phyloP scores from a whole-genome alignment of 225 moss, liverwort and hornwort genomes.

The Pseudoscleropodium purum region DNA sequence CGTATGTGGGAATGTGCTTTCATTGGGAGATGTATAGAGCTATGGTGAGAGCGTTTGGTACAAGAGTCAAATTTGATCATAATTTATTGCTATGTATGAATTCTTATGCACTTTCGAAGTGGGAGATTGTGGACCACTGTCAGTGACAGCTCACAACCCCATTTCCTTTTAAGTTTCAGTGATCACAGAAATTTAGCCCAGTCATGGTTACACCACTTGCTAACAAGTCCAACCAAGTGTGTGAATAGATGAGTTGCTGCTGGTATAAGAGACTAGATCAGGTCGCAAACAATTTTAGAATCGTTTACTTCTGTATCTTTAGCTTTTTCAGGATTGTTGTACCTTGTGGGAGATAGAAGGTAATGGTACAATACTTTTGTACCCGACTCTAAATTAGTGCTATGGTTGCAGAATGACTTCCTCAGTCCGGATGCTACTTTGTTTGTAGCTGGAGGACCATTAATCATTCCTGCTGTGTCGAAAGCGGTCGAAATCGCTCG shows the following conservation, averaged over 20 bases:
- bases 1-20: background rate
- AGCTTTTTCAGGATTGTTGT: background rate
- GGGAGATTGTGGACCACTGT: background rate
- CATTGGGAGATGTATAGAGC: background rate
- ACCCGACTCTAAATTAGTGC: background rate
- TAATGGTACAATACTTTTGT: background rate
- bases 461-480: conserved; percentile 53
- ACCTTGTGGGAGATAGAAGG: background rate
- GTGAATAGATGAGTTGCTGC: background rate
- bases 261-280: background rate
- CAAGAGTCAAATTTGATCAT: background rate
- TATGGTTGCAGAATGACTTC: conserved; percentile 68
- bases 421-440: conserved; percentile 47
- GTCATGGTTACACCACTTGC: background rate
- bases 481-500: conserved; percentile 68
- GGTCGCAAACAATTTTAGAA: background rate
- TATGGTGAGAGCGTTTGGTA: background rate
- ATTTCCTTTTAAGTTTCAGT: background rate
- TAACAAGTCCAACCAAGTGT: background rate
- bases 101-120: background rate
- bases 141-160: background rate
- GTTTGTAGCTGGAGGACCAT: conserved; percentile 74
- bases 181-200: background rate
- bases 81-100: background rate
- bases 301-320: background rate